These are phyloP conservation scores for Nakazawaea wyomingensis DNA, from an alignment of 805 yeast genomes.

Conservation along the genomic window DNA sequence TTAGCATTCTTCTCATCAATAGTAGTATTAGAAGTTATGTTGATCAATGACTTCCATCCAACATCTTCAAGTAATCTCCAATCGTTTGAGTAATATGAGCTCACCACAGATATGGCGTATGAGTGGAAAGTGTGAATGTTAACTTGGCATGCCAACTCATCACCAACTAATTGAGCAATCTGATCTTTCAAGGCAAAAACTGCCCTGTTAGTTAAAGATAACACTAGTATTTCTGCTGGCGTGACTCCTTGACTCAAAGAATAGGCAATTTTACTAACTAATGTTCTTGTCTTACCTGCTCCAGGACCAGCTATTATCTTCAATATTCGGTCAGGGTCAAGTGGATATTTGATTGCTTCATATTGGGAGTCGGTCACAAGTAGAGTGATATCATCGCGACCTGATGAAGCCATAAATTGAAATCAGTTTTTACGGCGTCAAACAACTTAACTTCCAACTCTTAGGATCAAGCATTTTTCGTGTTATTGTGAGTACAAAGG, in stretches of 20 bases:
- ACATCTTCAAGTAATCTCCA: constrained; percentile 48
- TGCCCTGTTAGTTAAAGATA: constrained; percentile 67
- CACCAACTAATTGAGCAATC: constrained; percentile 28
- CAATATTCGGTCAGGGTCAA: constrained; percentile 34
- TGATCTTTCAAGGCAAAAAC: constrained; percentile 41
- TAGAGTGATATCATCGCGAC: constrained; percentile 16
- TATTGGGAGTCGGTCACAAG: constrained; percentile 40
- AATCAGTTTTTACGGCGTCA: too few species aligned
- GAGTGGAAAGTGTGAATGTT: constrained; percentile 60
- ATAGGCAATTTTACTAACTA: constrained; percentile 47
- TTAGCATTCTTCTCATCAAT: neutral
- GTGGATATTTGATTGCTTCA: constrained; percentile 38
- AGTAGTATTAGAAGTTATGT: constrained; percentile 17
- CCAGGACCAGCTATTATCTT: constrained; percentile 69
- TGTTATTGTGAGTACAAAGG: too few species aligned
- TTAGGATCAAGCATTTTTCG: too few species aligned
- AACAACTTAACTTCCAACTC: too few species aligned
- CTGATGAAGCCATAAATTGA: neutral
- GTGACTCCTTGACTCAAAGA: constrained; percentile 32
- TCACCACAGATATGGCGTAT: constrained; percentile 47
- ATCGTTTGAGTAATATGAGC: constrained; percentile 25
- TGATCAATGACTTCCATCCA: constrained; percentile 43
- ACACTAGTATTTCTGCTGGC: constrained; percentile 54
- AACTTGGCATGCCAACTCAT: constrained; percentile 27
- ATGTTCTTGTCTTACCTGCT: constrained; percentile 63